A percentile compares a stretch with the other conserved stretches of the same genome.
These are phyloP conservation scores for Syncephalastrum monosporum DNA, from an alignment of 371 early-diverging fungal species.

Conservation along the genomic window DNA sequence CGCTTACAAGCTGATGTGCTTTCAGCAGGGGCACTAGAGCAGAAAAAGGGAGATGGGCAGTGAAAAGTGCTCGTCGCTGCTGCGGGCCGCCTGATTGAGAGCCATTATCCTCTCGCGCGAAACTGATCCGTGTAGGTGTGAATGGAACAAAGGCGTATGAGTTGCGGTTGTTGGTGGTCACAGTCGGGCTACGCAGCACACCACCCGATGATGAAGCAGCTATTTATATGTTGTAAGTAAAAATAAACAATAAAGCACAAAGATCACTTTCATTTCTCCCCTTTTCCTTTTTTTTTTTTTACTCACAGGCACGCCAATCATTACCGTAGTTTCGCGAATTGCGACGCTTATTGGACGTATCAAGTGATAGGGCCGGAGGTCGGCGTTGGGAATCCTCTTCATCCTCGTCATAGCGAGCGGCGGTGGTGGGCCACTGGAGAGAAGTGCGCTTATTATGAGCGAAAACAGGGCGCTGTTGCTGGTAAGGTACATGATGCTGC, in stretches of 20 bases:
- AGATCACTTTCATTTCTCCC: not conserved
- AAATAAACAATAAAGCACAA: not conserved
- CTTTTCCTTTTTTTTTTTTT: not conserved
- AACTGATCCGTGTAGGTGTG: slow-evolving; percentile 24
- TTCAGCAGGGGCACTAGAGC: slow-evolving; percentile 46
- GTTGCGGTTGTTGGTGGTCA: slow-evolving; percentile 12
- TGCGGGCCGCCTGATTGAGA: slow-evolving; percentile 12
- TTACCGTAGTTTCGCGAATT: slow-evolving; percentile 17
- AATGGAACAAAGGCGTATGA: slow-evolving; percentile 27
- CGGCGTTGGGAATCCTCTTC: not conserved
- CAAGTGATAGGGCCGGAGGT: slow-evolving; percentile 11
- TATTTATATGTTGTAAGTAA: slow-evolving; percentile 1
- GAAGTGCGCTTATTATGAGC: slow-evolving; percentile 15
- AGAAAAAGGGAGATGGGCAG: slow-evolving; percentile 56
- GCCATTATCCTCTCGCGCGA: slow-evolving; percentile 24
- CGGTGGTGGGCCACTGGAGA: slow-evolving; percentile 14
- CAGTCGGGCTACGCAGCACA: slow-evolving; percentile 7
- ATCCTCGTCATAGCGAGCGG: slow-evolving; percentile 6
- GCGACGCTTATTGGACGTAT: slow-evolving; percentile 11
- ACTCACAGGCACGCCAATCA: slow-evolving; percentile 31
- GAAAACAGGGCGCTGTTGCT: slow-evolving; percentile 3
- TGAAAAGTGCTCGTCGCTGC: slow-evolving; percentile 52
- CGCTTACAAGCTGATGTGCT: slow-evolving; percentile 52
- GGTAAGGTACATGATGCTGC: not conserved
- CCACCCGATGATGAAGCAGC: slow-evolving; percentile 12